Evolutionary conservation across 1,139 yeast genomes (phyloP).

Genomic region (Suhomyces atakaporum): DNA sequence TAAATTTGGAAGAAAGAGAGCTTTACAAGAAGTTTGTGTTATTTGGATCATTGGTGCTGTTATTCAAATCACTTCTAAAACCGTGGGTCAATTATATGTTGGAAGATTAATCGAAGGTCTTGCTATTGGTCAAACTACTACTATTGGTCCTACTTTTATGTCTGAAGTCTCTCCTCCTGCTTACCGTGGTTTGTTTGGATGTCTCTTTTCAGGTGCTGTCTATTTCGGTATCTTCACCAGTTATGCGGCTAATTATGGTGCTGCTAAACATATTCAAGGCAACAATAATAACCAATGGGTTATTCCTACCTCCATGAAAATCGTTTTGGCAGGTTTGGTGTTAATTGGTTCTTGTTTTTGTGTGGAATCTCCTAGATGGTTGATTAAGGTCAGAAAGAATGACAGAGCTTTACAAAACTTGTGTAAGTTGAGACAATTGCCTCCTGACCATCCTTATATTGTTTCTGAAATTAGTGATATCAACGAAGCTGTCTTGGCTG

Average conservation of each 20-base stretch:
- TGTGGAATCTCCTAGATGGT: constrained; percentile 51
- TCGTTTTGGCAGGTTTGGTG: constrained; percentile 44
- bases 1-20: constrained; percentile 54
- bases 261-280: constrained; percentile 34
- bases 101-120: constrained; percentile 58
- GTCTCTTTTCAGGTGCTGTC: constrained; percentile 57
- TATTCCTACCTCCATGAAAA: constrained; percentile 39
- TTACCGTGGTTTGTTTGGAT: constrained; percentile 53
- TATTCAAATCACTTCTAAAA: constrained; percentile 48
- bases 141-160: constrained; percentile 57
- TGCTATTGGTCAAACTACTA: constrained; percentile 58
- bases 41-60: constrained; percentile 51
- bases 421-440: constrained; percentile 49
- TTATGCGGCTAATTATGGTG: constrained; percentile 51
- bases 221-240: constrained; percentile 55
- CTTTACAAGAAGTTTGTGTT: constrained; percentile 48
- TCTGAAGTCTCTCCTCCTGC: constrained; percentile 57
- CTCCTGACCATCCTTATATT: constrained; percentile 52
- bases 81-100: constrained; percentile 54
- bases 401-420: constrained; percentile 40
- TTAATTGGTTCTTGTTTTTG: constrained; percentile 40
- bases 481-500: constrained; percentile 47
- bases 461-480: constrained; percentile 54
- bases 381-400: constrained; percentile 36
- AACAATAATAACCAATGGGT: constrained; percentile 40